Base-by-base conservation (phyloP, 2,329 filamentous ascomycete genomes). In the Hymenoscyphus occultus region DNA sequence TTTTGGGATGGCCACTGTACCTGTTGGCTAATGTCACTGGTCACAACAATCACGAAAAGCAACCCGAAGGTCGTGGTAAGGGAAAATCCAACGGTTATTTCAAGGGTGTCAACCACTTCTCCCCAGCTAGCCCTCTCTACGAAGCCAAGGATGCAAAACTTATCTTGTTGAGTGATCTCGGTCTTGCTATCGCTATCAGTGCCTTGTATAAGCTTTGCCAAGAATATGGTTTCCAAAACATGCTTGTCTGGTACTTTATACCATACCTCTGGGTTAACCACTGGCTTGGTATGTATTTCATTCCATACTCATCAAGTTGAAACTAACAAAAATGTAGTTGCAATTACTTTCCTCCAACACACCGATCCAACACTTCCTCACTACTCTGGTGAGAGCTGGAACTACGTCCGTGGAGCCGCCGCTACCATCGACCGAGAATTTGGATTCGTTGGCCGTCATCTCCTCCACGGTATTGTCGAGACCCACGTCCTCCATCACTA, bases 221-320 rank as follows among this genome's bases (percentile, higher is more conserved):
- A 78, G 90, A 80, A 64, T 97, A 89, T 73, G 95, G 95, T 75
- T 94, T 88, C 83, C 77, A 82, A 76, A 98, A 97, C 83, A 83
- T 98, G 77, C 81, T 91, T 66, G 90, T 99, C 69, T 98, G 95
- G 94, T 99, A 99, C 81, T 88, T 93, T 75, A 76, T 96, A 65
- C 95, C 95, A 45, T 99, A 98, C 78, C 84, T 97, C 67, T 97
- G 94, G 94, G 93, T 97, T 64, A 96, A 98, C 86, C 93, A 97
- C 86, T 98, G 94, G 94, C 90, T 98, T 64, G 91, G 92, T 95
- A 88, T 84, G 91, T 85, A 61, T 63, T 65, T 61, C 16, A 57
- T 51, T 39, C n/a, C 54, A 16, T 14, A 4, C 10, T 13, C 0
- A 1, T 28, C 22, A n/a, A 4, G 2, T 54, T 19, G 1, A 22